phyloP scores from a whole-genome alignment of 257 asterid genomes.

The Rhazya stricta region DNA sequence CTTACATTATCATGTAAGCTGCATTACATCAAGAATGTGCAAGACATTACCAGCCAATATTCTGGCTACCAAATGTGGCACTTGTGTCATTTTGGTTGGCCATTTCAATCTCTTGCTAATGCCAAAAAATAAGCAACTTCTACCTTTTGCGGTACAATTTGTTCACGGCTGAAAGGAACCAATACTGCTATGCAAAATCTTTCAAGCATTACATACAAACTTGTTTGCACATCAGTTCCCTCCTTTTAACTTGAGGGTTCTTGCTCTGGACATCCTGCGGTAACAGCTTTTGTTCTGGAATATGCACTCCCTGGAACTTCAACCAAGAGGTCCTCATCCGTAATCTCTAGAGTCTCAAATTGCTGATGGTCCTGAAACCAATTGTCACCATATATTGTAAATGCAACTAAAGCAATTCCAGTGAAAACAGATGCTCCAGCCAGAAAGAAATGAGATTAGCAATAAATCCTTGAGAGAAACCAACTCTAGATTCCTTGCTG shows the following conservation, averaged over 20 bases:
- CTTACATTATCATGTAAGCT: background rate
- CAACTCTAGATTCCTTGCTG: background rate
- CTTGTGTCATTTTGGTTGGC: background rate
- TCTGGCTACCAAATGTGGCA: background rate
- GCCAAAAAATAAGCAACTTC: background rate
- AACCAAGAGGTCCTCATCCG: conserved; percentile 55
- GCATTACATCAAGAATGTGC: background rate
- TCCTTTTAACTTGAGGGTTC: background rate
- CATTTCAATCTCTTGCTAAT: background rate
- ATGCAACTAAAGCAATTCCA: conserved; percentile 11
- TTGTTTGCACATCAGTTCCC: background rate
- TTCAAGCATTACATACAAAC: background rate
- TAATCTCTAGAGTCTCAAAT: conserved; percentile 20
- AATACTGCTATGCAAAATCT: background rate
- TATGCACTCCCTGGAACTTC: conserved; percentile 94
- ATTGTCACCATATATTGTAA: background rate
- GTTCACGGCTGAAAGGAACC: background rate
- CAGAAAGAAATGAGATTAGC: background rate
- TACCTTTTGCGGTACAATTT: background rate
- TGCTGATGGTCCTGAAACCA: conserved; percentile 32
- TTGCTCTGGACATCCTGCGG: background rate
- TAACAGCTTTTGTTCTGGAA: conserved; percentile 37
- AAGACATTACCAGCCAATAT: background rate
- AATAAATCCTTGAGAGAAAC: background rate
- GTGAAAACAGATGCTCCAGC: background rate